A percentile compares a stretch with the other conserved stretches of the same genome.
These are phyloP conservation scores for Cystofilobasidium capitatum DNA, from an alignment of 768 basidiomycete genomes.

Conservation along the genomic window DNA sequence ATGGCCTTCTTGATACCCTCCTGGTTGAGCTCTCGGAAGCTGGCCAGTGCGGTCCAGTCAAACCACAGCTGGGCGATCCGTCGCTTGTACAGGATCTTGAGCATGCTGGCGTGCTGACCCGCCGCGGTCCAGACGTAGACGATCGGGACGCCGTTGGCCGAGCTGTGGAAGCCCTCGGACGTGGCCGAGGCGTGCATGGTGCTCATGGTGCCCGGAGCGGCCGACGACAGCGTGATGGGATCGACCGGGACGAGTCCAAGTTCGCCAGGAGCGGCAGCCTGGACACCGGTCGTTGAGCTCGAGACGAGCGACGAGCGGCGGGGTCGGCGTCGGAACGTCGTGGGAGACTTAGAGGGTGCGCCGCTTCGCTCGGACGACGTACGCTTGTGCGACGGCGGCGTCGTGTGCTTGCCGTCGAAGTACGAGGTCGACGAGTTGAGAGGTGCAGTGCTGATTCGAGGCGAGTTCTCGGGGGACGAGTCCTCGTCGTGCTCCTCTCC, in stretches of 20 bases:
- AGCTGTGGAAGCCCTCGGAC: constrained; percentile 3
- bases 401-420: constrained; percentile 1
- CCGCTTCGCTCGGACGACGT: neutral
- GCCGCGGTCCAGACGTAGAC: constrained; percentile 61
- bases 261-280: constrained; percentile 6
- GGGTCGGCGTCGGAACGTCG: neutral
- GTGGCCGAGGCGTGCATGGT: constrained; percentile 6
- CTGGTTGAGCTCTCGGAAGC: constrained; percentile 84
- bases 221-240: constrained; percentile 43
- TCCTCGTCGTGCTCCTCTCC: constrained; percentile 18
- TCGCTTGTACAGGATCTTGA: constrained; percentile 77
- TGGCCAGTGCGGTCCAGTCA: constrained; percentile 60
- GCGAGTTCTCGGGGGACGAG: constrained; percentile 25
- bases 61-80: constrained; percentile 75
- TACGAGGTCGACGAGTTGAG: neutral
- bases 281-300: neutral
- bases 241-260: constrained; percentile 41
- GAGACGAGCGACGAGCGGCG: constrained; percentile 2
- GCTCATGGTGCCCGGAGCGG: constrained; percentile 20
- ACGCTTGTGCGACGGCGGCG: neutral
- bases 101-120: constrained; percentile 72
- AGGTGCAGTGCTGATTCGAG: neutral
- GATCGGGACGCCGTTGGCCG: constrained; percentile 39
- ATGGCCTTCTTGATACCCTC: constrained; percentile 90
- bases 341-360: neutral